phyloP scores from a whole-genome alignment of 257 asterid species.

The Przewalskia tangutica region DNA sequence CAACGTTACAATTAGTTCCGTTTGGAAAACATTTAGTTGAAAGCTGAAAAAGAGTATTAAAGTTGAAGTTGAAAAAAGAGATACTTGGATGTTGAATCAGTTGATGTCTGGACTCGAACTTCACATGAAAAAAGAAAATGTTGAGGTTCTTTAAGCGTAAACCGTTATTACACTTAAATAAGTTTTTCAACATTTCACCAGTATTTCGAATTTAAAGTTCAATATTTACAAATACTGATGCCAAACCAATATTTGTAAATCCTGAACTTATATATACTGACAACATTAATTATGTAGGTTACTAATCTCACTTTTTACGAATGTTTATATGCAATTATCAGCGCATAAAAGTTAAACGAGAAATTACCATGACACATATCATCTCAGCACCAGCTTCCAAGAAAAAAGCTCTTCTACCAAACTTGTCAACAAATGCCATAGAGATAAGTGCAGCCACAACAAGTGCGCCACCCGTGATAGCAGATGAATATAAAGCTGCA shows the following conservation, averaged over 20 bases:
- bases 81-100: no score
- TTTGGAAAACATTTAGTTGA: no score
- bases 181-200: no score
- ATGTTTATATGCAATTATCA: no score
- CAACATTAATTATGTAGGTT: neutral
- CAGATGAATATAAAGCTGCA: slow-evolving; percentile 48
- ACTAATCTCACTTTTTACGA: neutral
- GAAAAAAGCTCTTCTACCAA: slow-evolving; percentile 52
- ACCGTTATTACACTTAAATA: no score
- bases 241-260: neutral
- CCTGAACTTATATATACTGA: neutral
- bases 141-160: no score
- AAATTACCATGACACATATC: slow-evolving; percentile 39
- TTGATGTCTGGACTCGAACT: no score
- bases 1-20: no score
- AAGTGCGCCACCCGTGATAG: slow-evolving; percentile 47
- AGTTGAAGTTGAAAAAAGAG: no score
- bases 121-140: no score
- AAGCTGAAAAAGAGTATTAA: no score
- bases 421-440: slow-evolving; percentile 66
- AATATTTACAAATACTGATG: neutral
- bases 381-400: slow-evolving; percentile 54
- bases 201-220: neutral
- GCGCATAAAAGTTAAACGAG: neutral
- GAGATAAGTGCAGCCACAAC: slow-evolving; percentile 63